Evolutionary conservation across 2,329 filamentous ascomycete species (phyloP).

Genomic region (Aspergillus phoenicis): DNA sequence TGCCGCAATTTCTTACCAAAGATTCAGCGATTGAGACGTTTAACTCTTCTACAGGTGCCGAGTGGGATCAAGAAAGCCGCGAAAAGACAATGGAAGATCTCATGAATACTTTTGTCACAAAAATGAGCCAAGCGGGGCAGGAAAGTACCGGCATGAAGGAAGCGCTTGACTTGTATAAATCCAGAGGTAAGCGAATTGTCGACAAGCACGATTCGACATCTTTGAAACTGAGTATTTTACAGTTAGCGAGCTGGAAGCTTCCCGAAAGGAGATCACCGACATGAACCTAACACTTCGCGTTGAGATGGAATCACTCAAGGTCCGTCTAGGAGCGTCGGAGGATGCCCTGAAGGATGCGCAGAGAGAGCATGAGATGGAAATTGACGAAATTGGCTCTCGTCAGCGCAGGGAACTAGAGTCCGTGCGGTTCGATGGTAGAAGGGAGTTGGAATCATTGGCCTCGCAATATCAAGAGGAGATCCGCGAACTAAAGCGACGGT

Average conservation of each 20-base stretch:
- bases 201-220: not conserved
- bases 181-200: slow-evolving; percentile 61
- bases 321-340: slow-evolving; percentile 53
- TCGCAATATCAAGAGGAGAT: slow-evolving; percentile 69
- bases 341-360: slow-evolving; percentile 55
- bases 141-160: slow-evolving; percentile 73
- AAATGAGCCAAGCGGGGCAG: slow-evolving; percentile 68
- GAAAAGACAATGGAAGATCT: slow-evolving; percentile 76
- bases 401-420: slow-evolving; percentile 49
- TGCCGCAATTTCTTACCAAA: slow-evolving; percentile 65
- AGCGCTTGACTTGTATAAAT: slow-evolving; percentile 72
- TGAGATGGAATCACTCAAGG: slow-evolving; percentile 67
- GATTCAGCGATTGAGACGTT: slow-evolving; percentile 72
- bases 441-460: slow-evolving; percentile 60
- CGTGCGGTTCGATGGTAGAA: slow-evolving; percentile 46
- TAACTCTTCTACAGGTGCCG: slow-evolving; percentile 36
- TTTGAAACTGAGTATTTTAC: not conserved
- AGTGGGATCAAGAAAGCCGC: slow-evolving; percentile 75
- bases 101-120: slow-evolving; percentile 70
- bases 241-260: slow-evolving; percentile 62
- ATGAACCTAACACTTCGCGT: slow-evolving; percentile 60
- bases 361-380: slow-evolving; percentile 54
- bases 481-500: slow-evolving; percentile 63
- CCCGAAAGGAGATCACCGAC: slow-evolving; percentile 53
- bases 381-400: slow-evolving; percentile 57